Evolutionary conservation across 257 asterid genomes (phyloP).

Genomic region (Thymus mandschuricus): DNA sequence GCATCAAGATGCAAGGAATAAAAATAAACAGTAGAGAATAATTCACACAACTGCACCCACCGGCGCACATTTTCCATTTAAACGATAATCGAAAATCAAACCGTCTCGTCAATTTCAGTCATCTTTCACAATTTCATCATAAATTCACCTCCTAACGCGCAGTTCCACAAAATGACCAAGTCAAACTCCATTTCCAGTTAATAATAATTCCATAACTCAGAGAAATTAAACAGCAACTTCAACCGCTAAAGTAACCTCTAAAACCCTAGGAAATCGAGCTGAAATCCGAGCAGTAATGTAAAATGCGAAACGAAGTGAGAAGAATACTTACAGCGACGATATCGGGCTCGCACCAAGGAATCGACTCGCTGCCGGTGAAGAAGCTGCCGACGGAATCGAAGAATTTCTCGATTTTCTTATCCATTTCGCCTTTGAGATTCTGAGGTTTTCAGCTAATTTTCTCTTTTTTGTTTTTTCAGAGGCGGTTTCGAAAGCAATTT

Average conservation of each 20-base stretch:
- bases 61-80: background rate
- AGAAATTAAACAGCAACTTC: background rate
- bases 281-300: background rate
- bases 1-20: background rate
- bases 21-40: background rate
- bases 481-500: background rate
- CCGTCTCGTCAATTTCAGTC: background rate
- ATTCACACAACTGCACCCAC: constrained; percentile 4
- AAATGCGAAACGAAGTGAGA: background rate
- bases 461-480: too few relatives aligned
- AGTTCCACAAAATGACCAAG: background rate
- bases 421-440: constrained; percentile 42
- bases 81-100: background rate
- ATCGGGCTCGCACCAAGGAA: constrained; percentile 83
- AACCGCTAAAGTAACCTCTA: constrained; percentile 2
- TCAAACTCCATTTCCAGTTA: background rate
- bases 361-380: constrained; percentile 76
- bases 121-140: constrained; percentile 9
- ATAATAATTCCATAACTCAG: background rate
- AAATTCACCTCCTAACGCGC: background rate
- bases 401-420: constrained; percentile 58
- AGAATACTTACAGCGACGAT: constrained; percentile 57
- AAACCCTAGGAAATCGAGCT: constrained; percentile 29
- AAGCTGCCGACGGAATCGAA: constrained; percentile 67
- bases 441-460: too few relatives aligned